Evolutionary conservation across 179 eudicot genomes (phyloP).

Genomic region (Dionaea muscipula): DNA sequence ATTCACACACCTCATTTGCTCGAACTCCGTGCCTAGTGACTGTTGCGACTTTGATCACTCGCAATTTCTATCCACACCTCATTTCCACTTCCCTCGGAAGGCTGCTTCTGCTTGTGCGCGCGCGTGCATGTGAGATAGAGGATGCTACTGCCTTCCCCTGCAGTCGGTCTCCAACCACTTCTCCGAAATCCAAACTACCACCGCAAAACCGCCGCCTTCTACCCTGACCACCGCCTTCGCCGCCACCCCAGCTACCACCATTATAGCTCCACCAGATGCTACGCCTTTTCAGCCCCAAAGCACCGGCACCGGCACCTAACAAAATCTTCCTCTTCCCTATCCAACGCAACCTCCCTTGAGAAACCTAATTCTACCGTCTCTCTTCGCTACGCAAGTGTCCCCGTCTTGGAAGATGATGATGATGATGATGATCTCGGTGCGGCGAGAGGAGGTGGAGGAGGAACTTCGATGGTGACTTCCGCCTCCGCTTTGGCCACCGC

Average conservation of each 20-base stretch:
- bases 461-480: slow-evolving; percentile 36
- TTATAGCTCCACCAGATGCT: slow-evolving; percentile 10
- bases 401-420: slow-evolving; percentile 20
- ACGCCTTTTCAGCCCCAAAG: slow-evolving; percentile 10
- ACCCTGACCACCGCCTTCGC: slow-evolving; percentile 6
- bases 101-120: too few species aligned
- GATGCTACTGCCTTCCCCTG: too few species aligned
- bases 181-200: too few species aligned
- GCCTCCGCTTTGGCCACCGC: slow-evolving; percentile 63
- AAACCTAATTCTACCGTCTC: slow-evolving; percentile 12
- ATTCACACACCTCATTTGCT: too few species aligned
- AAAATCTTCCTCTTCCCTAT: slow-evolving; percentile 11
- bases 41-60: too few species aligned
- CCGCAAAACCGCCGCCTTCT: too few species aligned
- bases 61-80: too few species aligned
- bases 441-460: slow-evolving; percentile 12
- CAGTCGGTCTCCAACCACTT: too few species aligned
- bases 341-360: slow-evolving; percentile 10
- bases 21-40: too few species aligned
- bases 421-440: slow-evolving; percentile 2
- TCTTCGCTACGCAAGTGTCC: slow-evolving; percentile 24
- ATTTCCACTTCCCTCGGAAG: too few species aligned
- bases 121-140: too few species aligned
- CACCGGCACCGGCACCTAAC: slow-evolving; percentile 6
- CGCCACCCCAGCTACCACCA: slow-evolving; percentile 9